phyloP scores from a whole-genome alignment of 2,329 filamentous ascomycete genomes.

The Clonostachys chloroleuca region DNA sequence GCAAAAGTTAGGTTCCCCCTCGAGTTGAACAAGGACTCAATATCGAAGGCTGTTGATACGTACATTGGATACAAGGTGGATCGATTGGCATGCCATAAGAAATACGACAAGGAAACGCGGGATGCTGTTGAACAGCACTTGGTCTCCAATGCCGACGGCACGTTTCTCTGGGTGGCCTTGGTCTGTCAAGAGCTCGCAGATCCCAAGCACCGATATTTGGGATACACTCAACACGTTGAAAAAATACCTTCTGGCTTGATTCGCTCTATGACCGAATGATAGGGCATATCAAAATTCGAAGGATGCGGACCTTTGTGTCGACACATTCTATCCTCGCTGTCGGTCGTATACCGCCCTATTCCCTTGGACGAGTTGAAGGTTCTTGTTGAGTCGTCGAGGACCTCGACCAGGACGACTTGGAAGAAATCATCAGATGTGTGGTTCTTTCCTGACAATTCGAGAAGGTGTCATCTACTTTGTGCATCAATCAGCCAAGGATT shows the following conservation, averaged over 20 bases:
- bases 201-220: no score
- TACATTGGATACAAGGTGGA: conserved; percentile 26
- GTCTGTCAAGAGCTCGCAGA: conserved; percentile 7
- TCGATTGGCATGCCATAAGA: conserved; percentile 9
- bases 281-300: conserved; percentile 15
- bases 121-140: conserved; percentile 7
- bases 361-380: conserved; percentile 17
- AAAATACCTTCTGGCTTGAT: conserved; percentile 21
- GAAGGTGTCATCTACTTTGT: conserved; percentile 23
- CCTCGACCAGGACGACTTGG: no score
- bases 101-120: conserved; percentile 1
- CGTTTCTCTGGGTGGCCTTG: conserved; percentile 16
- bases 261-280: conserved; percentile 29
- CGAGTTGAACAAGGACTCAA: conserved; percentile 25
- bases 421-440: conserved; percentile 17
- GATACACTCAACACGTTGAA: conserved; percentile 9
- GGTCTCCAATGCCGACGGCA: conserved; percentile 22
- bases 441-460: conserved; percentile 30
- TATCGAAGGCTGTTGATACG: conserved; percentile 21
- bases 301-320: conserved; percentile 18
- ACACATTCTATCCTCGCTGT: no score
- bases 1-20: conserved; percentile 18
- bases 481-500: conserved; percentile 38
- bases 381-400: conserved; percentile 11
- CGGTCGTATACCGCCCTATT: conserved; percentile 26